These are phyloP conservation scores for Helenozyma baotianmanensis DNA, from an alignment of 805 yeast species.

Conservation along the genomic window DNA sequence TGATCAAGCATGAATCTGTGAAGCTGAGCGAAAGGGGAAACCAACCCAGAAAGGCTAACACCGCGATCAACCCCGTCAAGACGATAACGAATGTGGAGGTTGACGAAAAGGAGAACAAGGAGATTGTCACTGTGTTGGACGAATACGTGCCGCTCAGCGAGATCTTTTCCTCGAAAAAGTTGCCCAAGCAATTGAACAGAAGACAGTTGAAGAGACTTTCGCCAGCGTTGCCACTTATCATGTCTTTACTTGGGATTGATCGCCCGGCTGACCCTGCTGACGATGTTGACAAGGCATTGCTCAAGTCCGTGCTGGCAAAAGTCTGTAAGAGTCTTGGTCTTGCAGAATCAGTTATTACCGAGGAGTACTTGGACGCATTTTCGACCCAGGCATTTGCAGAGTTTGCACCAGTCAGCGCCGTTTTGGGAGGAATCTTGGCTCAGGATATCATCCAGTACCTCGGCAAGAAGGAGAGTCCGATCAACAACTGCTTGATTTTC, in stretches of 20 bases:
- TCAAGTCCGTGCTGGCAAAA: conserved; percentile 19
- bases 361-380: conserved; percentile 39
- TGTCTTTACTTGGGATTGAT: conserved; percentile 50
- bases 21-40: conserved; percentile 50
- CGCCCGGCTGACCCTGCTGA: conserved; percentile 21
- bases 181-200: conserved; percentile 39
- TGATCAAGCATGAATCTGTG: conserved; percentile 56
- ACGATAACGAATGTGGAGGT: conserved; percentile 26
- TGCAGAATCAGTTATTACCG: conserved; percentile 43
- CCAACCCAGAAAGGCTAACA: conserved; percentile 35
- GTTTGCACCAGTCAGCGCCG: conserved; percentile 78
- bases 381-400: conserved; percentile 55
- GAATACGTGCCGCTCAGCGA: conserved; percentile 31
- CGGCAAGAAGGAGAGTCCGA: conserved; percentile 71
- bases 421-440: conserved; percentile 83
- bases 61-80: conserved; percentile 47
- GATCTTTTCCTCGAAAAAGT: conserved; percentile 30
- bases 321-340: conserved; percentile 31
- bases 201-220: conserved; percentile 47
- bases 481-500: conserved; percentile 73
- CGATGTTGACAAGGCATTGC: conserved; percentile 20
- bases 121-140: conserved; percentile 35
- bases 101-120: conserved; percentile 40
- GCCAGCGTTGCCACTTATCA: conserved; percentile 54
- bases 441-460: conserved; percentile 86